Percentiles rank a stretch among this genome's conserved stretches.
phyloP scores from a whole-genome alignment of 345 rosid genomes.

The Syzygium grande region DNA sequence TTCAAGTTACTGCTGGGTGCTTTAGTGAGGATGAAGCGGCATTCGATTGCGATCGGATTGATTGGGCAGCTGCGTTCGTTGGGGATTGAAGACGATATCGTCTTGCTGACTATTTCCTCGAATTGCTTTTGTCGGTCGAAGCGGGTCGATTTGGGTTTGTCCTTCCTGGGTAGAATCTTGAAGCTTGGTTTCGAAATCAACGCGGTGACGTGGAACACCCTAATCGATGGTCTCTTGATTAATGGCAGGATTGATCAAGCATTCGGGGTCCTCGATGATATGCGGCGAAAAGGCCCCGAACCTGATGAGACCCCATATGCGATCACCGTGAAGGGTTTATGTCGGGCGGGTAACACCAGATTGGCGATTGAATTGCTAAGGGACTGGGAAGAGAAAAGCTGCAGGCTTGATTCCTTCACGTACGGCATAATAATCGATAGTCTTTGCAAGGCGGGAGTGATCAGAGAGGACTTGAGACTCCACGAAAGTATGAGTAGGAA shows the following conservation, averaged over 20 bases:
- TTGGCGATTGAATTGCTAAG: neutral
- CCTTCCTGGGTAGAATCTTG: neutral
- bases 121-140: neutral
- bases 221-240: neutral
- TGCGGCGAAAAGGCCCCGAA: neutral
- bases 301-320: neutral
- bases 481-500: neutral
- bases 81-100: neutral
- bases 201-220: neutral
- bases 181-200: neutral
- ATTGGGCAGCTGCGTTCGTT: neutral
- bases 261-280: neutral
- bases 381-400: neutral
- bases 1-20: neutral
- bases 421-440: fast-evolving
- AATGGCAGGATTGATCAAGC: neutral
- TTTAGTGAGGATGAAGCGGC: neutral
- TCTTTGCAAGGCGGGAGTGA: neutral
- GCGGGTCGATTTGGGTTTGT: neutral
- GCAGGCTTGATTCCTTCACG: fast-evolving
- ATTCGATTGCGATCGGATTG: neutral
- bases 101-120: neutral
- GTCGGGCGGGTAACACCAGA: neutral
- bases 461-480: neutral
- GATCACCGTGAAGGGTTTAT: neutral